Percentiles rank a stretch among this genome's conserved stretches.
These are phyloP conservation scores for Alternaria consortialis DNA, from an alignment of 2,329 filamentous ascomycete genomes.

Conservation along the genomic window DNA sequence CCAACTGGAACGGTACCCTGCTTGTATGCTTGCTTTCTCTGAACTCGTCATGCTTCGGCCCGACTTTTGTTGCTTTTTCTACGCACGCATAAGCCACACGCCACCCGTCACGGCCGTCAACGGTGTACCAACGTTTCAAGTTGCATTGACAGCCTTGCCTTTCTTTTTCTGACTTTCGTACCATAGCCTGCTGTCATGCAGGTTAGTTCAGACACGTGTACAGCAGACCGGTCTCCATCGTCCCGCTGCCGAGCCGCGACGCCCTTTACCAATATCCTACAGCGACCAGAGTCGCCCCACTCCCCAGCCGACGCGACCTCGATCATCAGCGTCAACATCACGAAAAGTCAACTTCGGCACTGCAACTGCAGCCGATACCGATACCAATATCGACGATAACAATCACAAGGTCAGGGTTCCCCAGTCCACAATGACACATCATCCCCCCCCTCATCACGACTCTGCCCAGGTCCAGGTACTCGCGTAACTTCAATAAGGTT, in stretches of 20 bases:
- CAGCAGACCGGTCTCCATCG: not conserved
- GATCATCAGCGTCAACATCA: not conserved
- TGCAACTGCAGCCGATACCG: not conserved
- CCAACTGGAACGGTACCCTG: not conserved
- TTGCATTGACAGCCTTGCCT: not conserved
- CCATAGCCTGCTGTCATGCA: not conserved
- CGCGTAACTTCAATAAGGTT: not conserved
- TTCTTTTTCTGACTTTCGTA: not conserved
- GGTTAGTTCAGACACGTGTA: not conserved
- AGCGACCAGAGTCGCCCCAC: not conserved
- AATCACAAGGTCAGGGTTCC: not conserved
- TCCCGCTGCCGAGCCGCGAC: not conserved
- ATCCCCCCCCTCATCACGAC: not conserved
- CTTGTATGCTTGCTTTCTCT: slow-evolving; percentile 1
- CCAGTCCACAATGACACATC: slow-evolving; percentile 4
- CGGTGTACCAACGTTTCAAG: slow-evolving; percentile 1
- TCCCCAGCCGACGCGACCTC: not conserved
- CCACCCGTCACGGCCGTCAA: not conserved
- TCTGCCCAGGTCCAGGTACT: not conserved
- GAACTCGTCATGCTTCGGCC: not conserved
- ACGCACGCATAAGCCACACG: not conserved
- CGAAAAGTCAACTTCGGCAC: not conserved
- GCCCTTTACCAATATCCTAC: not conserved
- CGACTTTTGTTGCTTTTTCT: not conserved
- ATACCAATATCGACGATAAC: slow-evolving; percentile 1